Percentiles rank a stretch among this genome's conserved stretches.
These are phyloP conservation scores for Sesbania bispinosa DNA, from an alignment of 306 rosid species.

Conservation along the genomic window DNA sequence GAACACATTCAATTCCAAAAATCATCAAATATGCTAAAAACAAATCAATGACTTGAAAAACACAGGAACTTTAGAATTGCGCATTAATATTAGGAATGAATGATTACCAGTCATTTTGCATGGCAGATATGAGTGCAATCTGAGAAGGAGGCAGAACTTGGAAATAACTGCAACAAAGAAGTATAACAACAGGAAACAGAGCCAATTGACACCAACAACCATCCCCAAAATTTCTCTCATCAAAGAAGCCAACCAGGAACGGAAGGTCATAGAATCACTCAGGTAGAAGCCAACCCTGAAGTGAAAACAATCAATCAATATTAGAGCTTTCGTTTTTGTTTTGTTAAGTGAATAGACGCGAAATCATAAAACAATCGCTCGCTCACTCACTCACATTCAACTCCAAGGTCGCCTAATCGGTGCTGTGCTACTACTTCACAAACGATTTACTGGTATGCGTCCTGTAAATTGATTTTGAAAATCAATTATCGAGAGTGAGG, in stretches of 20 bases:
- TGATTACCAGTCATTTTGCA: conserved; percentile 77
- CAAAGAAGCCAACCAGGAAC: conserved; percentile 18
- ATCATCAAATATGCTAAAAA: neutral
- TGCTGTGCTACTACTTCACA: too few species aligned
- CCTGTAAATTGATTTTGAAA: too few species aligned
- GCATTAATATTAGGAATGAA: neutral
- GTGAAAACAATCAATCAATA: too few species aligned
- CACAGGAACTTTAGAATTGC: neutral
- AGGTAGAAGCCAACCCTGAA: neutral
- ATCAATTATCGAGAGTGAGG: too few species aligned
- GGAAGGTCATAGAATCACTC: conserved; percentile 10
- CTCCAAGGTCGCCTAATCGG: too few species aligned
- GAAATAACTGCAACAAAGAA: conserved; percentile 54
- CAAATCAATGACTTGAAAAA: neutral
- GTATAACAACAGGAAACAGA: conserved; percentile 48
- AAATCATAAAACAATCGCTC: too few species aligned
- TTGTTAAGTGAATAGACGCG: too few species aligned
- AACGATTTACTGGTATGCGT: too few species aligned
- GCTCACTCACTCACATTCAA: too few species aligned
- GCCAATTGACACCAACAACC: conserved; percentile 43
- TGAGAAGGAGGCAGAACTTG: conserved; percentile 67
- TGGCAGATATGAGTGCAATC: conserved; percentile 43
- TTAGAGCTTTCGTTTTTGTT: too few species aligned
- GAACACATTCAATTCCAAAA: conserved; percentile 8
- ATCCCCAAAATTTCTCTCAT: conserved; percentile 48